These are phyloP conservation scores for Saccharomycopsis malanga DNA, from an alignment of 805 yeast species.

Conservation along the genomic window DNA sequence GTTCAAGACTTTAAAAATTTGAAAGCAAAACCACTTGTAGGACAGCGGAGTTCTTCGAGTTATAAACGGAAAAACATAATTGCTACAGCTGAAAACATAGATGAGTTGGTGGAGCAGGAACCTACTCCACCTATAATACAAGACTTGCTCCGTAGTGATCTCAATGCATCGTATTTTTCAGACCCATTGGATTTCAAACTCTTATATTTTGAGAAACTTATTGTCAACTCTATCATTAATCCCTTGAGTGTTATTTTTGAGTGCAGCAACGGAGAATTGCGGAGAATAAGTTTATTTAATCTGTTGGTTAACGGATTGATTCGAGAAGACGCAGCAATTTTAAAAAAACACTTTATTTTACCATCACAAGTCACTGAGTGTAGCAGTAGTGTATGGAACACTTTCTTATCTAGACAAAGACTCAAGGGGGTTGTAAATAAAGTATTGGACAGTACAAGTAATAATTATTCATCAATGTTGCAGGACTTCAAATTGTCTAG, in stretches of 20 bases:
- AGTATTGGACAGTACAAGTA: constrained; percentile 41
- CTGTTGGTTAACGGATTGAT: constrained; percentile 36
- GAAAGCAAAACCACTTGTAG: too few relatives aligned
- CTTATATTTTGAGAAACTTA: constrained; percentile 67
- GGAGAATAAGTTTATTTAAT: constrained; percentile 30
- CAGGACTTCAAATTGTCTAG: constrained; percentile 43
- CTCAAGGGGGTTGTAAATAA: constrained; percentile 34
- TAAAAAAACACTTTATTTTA: constrained; percentile 10
- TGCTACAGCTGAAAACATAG: neutral
- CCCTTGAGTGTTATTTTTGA: constrained; percentile 74
- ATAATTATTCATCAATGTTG: constrained; percentile 48
- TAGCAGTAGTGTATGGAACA: too few relatives aligned
- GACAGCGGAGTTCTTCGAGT: constrained; percentile 15
- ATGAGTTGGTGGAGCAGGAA: too few relatives aligned
- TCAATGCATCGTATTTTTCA: constrained; percentile 28
- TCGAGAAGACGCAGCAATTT: constrained; percentile 37
- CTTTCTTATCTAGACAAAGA: constrained; percentile 28
- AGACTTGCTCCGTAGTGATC: constrained; percentile 27
- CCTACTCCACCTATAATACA: constrained; percentile 26
- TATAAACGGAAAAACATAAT: too few relatives aligned
- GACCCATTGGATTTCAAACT: constrained; percentile 44
- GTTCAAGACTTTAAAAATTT: too few relatives aligned
- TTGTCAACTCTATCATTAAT: constrained; percentile 78
- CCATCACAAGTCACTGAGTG: constrained; percentile 1
- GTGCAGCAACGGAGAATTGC: constrained; percentile 70